phyloP scores from a whole-genome alignment of 176 grass and related monocot genomes.

The Eremochloa ophiuroides region DNA sequence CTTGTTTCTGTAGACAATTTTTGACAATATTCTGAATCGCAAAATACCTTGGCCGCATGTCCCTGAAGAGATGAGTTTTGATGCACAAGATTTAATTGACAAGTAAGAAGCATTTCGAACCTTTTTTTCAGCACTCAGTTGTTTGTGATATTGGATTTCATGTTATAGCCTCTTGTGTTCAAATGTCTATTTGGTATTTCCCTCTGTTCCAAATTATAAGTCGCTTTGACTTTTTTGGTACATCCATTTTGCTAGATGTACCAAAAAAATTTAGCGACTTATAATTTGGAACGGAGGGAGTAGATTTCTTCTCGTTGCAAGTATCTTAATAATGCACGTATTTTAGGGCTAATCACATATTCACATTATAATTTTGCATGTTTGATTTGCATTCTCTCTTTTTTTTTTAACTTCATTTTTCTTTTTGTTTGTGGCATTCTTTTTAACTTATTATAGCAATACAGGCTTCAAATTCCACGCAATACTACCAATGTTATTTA shows the following conservation, averaged over 20 bases:
- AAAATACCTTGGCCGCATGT: slow-evolving; percentile 97
- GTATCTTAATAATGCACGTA: background rate
- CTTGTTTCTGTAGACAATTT: slow-evolving; percentile 82
- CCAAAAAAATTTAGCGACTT: too few species aligned
- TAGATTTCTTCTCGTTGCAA: background rate
- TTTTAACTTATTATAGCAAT: slow-evolving; percentile 8
- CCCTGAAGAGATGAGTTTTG: slow-evolving; percentile 86
- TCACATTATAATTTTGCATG: background rate
- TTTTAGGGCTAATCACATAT: background rate
- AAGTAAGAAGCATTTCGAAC: slow-evolving; percentile 63
- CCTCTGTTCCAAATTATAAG: too few species aligned
- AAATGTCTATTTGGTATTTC: slow-evolving; percentile 29
- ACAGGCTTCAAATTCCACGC: background rate
- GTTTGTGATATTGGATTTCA: slow-evolving; percentile 15
- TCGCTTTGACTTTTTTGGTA: too few species aligned
- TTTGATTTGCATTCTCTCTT: background rate
- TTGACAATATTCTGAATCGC: slow-evolving; percentile 98
- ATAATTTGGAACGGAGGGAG: too few species aligned
- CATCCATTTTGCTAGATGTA: too few species aligned
- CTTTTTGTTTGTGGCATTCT: background rate
- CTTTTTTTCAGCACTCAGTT: slow-evolving; percentile 15
- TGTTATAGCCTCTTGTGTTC: slow-evolving; percentile 4
- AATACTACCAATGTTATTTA: background rate
- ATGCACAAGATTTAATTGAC: slow-evolving; percentile 90
- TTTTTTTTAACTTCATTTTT: background rate